Conservation (phyloP, 176 grass and related monocot species). For the barley (Hordeum vulgare) region MorexV3_pseudomolecules_assembly NC_058524.1:11899672-11900171, state of each 20-base stretch:
- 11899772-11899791: not conserved
- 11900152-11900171: not conserved
- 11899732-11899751: not conserved
- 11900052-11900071: not conserved
- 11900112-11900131: not conserved
- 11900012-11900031: not conserved
- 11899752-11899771: not conserved
- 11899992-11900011: not conserved
- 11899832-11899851: not conserved
- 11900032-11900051: not conserved
- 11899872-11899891: not conserved
- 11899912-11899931: not conserved
- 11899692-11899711: not conserved
- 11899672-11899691: not conserved
- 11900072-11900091: not conserved
- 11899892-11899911: not conserved
- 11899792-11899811: not conserved
- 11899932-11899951: accelerated
- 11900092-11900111: not conserved
- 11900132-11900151: not conserved
- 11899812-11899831: not conserved
- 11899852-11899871: not conserved
- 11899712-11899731: not conserved
- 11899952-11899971: not conserved
- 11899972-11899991: not conserved